Percentiles rank a stretch among this genome's conserved stretches.
phyloP scores from a whole-genome alignment of 139 green algal species.

The Astrephomene gubernaculifera region DNA sequence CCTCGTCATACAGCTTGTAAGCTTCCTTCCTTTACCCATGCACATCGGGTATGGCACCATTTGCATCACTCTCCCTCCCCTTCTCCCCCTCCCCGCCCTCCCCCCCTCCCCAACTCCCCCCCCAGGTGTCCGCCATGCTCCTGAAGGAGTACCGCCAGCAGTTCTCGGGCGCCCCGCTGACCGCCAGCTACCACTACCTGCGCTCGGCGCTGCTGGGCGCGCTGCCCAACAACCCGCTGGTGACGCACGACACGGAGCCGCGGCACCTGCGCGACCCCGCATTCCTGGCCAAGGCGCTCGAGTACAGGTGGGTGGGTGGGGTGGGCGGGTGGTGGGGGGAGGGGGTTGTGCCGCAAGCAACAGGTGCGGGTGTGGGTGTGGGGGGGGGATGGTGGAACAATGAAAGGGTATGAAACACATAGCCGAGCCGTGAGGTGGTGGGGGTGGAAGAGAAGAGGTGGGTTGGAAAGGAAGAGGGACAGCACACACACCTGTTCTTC shows the following conservation, averaged over 20 bases:
- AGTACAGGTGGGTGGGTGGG: constrained; percentile 31
- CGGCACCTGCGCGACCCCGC: constrained; percentile 79
- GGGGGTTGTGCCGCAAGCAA: too few relatives aligned
- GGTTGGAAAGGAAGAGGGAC: too few relatives aligned
- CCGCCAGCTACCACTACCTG: constrained; percentile 73
- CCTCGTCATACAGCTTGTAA: not conserved
- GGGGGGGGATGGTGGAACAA: not conserved
- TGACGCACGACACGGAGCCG: constrained; percentile 80
- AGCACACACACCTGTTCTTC: too few relatives aligned
- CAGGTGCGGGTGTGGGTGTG: too few relatives aligned
- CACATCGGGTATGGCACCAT: too few relatives aligned
- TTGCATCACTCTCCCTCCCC: not conserved
- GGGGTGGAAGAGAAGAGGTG: too few relatives aligned
- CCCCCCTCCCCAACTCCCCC: not conserved
- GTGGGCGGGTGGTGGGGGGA: not conserved
- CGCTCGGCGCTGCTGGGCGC: constrained; percentile 43
- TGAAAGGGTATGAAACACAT: too few relatives aligned
- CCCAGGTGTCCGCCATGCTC: constrained; percentile 80
- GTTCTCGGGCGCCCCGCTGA: constrained; percentile 77
- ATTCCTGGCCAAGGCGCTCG: constrained; percentile 73
- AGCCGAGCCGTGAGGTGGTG: too few relatives aligned
- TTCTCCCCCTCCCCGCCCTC: not conserved
- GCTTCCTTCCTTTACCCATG: too few relatives aligned
- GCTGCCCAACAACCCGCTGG: constrained; percentile 84
- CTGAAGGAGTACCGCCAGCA: constrained; percentile 84